Conservation (phyloP, 1,284 basidiomycete species). For the Ceratobasidium sp. region DNA sequence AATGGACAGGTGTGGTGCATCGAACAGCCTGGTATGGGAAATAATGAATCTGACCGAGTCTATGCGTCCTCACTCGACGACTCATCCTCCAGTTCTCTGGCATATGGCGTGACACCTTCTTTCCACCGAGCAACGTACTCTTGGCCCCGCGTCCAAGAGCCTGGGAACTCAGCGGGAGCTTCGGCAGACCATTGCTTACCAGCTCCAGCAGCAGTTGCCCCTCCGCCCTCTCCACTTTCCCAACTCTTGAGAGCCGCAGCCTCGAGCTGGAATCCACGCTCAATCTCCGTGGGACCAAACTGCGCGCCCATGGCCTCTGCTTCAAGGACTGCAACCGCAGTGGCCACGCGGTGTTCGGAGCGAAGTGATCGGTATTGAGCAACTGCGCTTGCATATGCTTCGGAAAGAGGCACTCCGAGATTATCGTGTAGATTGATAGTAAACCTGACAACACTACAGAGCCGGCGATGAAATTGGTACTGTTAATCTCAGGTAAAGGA, state of each 20-base stretch:
- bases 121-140: slow-evolving; percentile 73
- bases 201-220: slow-evolving; percentile 65
- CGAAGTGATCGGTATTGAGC: slow-evolving; percentile 85
- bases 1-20: too few relatives aligned
- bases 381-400: slow-evolving; percentile 82
- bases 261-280: slow-evolving; percentile 67
- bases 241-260: slow-evolving; percentile 64
- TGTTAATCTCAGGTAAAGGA: slow-evolving; percentile 43
- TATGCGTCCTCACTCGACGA: not conserved
- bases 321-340: slow-evolving; percentile 77
- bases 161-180: slow-evolving; percentile 53
- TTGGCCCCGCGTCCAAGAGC: slow-evolving; percentile 69
- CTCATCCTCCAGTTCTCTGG: not conserved
- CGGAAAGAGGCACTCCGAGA: slow-evolving; percentile 69
- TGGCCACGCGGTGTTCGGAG: slow-evolving; percentile 80
- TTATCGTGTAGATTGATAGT: slow-evolving; percentile 75
- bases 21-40: too few relatives aligned
- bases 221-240: slow-evolving; percentile 61
- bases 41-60: not conserved
- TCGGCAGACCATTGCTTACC: slow-evolving; percentile 76
- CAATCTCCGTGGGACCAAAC: slow-evolving; percentile 67
- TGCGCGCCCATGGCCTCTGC: slow-evolving; percentile 77
- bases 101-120: slow-evolving; percentile 65
- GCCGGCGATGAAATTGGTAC: slow-evolving; percentile 33
- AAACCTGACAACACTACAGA: slow-evolving; percentile 76